Conservation (phyloP, 306 rosid genomes). For the Alnus rubra region DNA sequence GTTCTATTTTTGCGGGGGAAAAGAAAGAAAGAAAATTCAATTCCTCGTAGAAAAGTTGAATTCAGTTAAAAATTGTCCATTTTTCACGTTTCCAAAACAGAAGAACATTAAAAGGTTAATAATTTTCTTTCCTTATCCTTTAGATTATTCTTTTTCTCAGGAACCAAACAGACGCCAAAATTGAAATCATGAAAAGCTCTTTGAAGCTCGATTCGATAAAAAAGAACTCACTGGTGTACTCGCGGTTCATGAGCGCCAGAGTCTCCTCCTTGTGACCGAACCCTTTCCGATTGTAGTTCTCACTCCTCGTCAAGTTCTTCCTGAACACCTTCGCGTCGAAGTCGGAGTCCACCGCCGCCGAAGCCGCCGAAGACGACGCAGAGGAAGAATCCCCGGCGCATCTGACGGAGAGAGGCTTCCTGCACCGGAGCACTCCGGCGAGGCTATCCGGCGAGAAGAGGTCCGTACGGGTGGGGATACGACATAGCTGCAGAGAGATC, state of each 20-base stretch:
- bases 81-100: too few relatives aligned
- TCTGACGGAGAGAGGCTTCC: conserved; percentile 52
- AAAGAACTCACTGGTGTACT: conserved; percentile 68
- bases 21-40: too few relatives aligned
- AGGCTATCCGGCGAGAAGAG: conserved; percentile 39
- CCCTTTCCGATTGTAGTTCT: conserved; percentile 84
- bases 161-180: not conserved
- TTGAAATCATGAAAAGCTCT: not conserved
- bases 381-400: conserved; percentile 54
- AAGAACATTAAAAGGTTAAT: too few relatives aligned
- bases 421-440: conserved; percentile 32
- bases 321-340: conserved; percentile 89
- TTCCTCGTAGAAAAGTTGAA: too few relatives aligned
- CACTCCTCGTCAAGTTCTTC: conserved; percentile 80
- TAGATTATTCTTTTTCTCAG: not conserved
- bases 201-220: conserved; percentile 2
- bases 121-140: too few relatives aligned
- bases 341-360: conserved; percentile 49
- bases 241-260: conserved; percentile 81
- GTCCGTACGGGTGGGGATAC: conserved; percentile 49
- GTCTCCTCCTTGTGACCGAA: conserved; percentile 91
- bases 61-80: too few relatives aligned
- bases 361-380: conserved; percentile 32
- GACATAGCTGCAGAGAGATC: conserved; percentile 58
- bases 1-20: too few relatives aligned